phyloP scores from a whole-genome alignment of 129 eudicot species.

The Flaveria robusta region DNA sequence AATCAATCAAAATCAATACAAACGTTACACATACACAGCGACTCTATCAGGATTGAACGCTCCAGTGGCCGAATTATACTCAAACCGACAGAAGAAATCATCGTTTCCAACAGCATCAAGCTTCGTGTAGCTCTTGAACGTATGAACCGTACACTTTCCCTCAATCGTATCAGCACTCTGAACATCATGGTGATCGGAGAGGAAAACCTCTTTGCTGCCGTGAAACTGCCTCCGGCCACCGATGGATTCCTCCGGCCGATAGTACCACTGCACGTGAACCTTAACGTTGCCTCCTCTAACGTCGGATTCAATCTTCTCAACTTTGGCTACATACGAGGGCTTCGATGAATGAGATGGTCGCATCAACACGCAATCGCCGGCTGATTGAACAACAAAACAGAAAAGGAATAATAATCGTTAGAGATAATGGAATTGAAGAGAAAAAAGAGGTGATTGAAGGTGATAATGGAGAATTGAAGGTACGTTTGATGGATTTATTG shows the following conservation, averaged over 20 bases:
- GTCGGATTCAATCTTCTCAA: conserved; percentile 73
- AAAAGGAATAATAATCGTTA: neutral
- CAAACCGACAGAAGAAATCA: conserved; percentile 94
- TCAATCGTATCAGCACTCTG: conserved; percentile 94
- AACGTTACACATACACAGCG: conserved; percentile 64
- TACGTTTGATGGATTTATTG: conserved; percentile 69
- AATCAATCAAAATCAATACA: neutral
- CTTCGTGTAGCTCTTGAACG: conserved; percentile 78
- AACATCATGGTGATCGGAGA: conserved; percentile 80
- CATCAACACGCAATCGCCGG: conserved; percentile 91
- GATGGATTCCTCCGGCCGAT: conserved; percentile 91
- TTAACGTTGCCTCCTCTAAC: conserved; percentile 62
- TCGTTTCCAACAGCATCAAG: conserved; percentile 91
- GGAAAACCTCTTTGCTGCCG: conserved; percentile 84
- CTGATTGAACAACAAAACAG: conserved; percentile 31
- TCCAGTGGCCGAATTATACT: conserved; percentile 83
- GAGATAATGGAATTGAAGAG: neutral
- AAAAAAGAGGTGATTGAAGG: conserved; percentile 1
- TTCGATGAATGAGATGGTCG: conserved; percentile 74
- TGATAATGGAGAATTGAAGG: neutral
- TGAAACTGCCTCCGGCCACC: conserved; percentile 97
- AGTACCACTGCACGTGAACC: conserved; percentile 87
- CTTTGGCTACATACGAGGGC: conserved; percentile 77
- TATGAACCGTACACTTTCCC: conserved; percentile 85
- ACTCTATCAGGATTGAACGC: conserved; percentile 86